Evolutionary conservation across 108 stramenopile species (phyloP), one percentile per base, ranked within the genome.

Genomic region (Cyclotella baltica): DNA sequence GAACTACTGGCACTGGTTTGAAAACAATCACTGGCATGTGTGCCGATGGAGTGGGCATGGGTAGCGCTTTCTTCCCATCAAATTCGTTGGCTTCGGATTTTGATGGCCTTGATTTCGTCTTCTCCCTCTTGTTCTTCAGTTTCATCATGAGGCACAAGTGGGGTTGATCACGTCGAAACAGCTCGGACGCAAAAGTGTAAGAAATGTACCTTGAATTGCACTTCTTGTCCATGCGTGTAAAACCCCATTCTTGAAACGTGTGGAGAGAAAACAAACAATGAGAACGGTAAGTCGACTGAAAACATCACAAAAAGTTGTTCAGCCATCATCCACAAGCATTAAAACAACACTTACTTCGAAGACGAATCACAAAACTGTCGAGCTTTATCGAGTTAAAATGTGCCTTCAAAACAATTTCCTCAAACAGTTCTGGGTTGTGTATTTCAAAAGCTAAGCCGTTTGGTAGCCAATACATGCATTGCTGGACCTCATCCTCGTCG

Each of bases 161-260:
- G n/a, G 51, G 51, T 20, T 11, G 19, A 19, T 52, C 51, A 4
- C 51, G 15, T 20, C 51, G 51, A 52, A 52, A 52, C 19, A 52
- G 20, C 20, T 16, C n/a, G n/a, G 51, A 52, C 4, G 51, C 51
- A 52, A 52, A 52, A 20, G 51, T 52, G 51, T 52, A 52, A 4
- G 51, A 52, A 20, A 52, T 4, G 51, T 52, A 52, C n/a, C 51
- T 52, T 20, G 15, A 20, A 22, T 52, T 52, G n/a, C 15, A 16
- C n/a, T 52, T 52, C n/a, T 52, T 11, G n/a, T 22, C 51, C 51
- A 52, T 20, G n/a, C 51, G 15, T 11, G 15, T 19, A 52, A 52
- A 52, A 4, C 51, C 51, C 51, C 51, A 52, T 52, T 52, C 51
- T 52, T n/a, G n/a, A n/a, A n/a, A n/a, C n/a, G n/a, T n/a, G n/a